These are phyloP conservation scores for Magnolia kwangsiensis DNA, from an alignment of 164 flowering plant genomes.

Conservation along the genomic window DNA sequence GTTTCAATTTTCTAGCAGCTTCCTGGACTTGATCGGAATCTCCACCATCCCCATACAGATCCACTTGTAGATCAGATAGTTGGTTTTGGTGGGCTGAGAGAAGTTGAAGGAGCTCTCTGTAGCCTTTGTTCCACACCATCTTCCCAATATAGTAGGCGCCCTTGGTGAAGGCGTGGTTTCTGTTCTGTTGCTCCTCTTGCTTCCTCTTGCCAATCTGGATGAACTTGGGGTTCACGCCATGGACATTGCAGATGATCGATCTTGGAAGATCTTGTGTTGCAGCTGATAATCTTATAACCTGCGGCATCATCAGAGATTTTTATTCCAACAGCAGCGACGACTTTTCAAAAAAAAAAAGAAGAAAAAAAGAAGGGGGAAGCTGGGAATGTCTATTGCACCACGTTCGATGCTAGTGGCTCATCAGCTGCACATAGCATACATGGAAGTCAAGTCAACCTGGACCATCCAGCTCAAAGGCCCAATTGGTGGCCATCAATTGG, in stretches of 20 bases:
- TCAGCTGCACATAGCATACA: background rate
- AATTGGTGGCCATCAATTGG: too few relatives aligned
- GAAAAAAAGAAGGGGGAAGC: background rate
- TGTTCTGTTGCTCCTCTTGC: constrained; percentile 47
- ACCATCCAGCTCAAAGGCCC: too few relatives aligned
- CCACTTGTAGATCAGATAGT: constrained; percentile 65
- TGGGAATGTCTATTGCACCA: background rate
- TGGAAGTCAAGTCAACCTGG: too few relatives aligned
- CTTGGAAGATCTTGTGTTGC: constrained; percentile 95
- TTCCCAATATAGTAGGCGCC: constrained; percentile 95
- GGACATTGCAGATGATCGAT: constrained; percentile 85
- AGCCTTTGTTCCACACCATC: constrained; percentile 96
- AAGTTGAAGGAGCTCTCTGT: constrained; percentile 76
- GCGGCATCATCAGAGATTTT: constrained; percentile 10
- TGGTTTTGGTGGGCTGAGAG: constrained; percentile 64
- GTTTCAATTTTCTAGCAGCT: constrained; percentile 58
- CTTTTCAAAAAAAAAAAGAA: too few relatives aligned
- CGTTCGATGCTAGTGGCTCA: background rate
- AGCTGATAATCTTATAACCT: constrained; percentile 93
- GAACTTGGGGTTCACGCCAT: constrained; percentile 94
- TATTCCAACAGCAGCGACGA: background rate
- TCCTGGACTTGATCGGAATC: constrained; percentile 70
- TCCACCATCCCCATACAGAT: constrained; percentile 88
- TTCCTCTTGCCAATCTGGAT: constrained; percentile 74
- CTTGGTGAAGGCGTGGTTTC: constrained; percentile 50